These are phyloP conservation scores for Termitomyces sp. DNA, from an alignment of 768 basidiomycete genomes.

Conservation along the genomic window DNA sequence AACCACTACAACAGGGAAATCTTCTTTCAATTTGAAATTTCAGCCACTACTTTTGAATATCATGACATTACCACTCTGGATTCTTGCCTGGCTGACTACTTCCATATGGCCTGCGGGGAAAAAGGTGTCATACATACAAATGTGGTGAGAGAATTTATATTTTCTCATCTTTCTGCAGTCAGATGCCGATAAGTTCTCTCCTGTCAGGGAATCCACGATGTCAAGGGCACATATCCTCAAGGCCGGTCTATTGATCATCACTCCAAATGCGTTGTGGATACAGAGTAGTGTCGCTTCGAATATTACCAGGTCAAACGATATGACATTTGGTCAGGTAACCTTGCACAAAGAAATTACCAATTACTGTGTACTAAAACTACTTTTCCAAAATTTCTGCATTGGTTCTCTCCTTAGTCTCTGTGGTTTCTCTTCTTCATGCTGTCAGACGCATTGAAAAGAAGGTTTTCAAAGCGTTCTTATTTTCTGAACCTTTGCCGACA, in stretches of 20 bases:
- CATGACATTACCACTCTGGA: constrained; percentile 2
- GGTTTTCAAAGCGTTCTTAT: neutral
- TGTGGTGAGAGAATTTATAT: neutral
- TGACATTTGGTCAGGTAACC: constrained; percentile 11
- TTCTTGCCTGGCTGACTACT: constrained; percentile 5
- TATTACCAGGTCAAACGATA: neutral
- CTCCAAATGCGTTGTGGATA: constrained; percentile 9
- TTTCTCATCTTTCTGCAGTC: neutral
- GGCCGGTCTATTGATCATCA: constrained; percentile 2
- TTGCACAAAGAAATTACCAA: neutral
- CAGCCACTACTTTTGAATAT: neutral
- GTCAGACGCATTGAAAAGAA: neutral
- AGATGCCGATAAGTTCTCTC: neutral
- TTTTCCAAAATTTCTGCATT: neutral
- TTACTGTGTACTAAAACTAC: neutral
- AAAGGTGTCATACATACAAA: neutral
- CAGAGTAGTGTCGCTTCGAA: constrained; percentile 1
- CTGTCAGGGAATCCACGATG: neutral
- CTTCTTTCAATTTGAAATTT: neutral
- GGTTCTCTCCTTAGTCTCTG: neutral
- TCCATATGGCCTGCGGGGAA: constrained; percentile 3
- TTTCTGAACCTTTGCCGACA: neutral
- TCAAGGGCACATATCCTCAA: constrained; percentile 7
- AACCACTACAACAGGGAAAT: neutral
- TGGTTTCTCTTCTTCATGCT: neutral